A percentile compares a stretch with the other conserved stretches of the same genome.
Conservation (phyloP, 495 filamentous ascomycete genomes). For the Neurospora sp. region DNA sequence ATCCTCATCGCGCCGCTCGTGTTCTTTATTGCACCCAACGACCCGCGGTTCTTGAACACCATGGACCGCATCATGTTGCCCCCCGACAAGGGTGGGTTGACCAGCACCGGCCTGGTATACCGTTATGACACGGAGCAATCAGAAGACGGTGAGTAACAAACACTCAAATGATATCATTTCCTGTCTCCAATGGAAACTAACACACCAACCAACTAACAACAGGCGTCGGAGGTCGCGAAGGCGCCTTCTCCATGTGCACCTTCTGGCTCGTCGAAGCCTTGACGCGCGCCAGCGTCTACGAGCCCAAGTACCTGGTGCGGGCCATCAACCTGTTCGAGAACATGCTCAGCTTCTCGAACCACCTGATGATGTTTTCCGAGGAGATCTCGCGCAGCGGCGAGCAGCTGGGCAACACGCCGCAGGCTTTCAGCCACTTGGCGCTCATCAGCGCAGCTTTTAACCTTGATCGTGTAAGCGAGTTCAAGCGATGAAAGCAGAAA, state of each 20-base stretch:
- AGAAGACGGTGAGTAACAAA: conserved; percentile 44
- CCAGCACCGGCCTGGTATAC: conserved; percentile 60
- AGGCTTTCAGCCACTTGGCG: conserved; percentile 64
- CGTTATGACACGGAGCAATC: conserved; percentile 55
- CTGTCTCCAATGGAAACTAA: not conserved
- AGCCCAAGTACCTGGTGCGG: conserved; percentile 49
- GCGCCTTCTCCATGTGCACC: conserved; percentile 70
- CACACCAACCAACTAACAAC: not conserved
- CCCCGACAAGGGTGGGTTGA: conserved; percentile 62
- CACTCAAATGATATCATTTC: not conserved
- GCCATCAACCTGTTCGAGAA: conserved; percentile 65
- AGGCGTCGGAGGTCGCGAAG: conserved; percentile 65
- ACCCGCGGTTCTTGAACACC: conserved; percentile 59
- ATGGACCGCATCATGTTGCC: conserved; percentile 55
- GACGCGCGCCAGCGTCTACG: conserved; percentile 56
- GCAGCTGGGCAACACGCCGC: conserved; percentile 62
- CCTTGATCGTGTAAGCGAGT: conserved; percentile 41
- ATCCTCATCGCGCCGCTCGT: conserved; percentile 64
- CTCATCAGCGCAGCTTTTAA: conserved; percentile 66
- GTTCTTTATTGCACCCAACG: conserved; percentile 65
- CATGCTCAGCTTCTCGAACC: conserved; percentile 61
- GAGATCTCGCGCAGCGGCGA: conserved; percentile 62
- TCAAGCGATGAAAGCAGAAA: conserved; percentile 7
- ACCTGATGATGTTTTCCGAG: conserved; percentile 65
- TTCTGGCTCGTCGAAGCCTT: conserved; percentile 73